Percentiles rank a stretch among this genome's conserved stretches.
Evolutionary conservation across 2,329 filamentous ascomycete genomes (phyloP).

Genomic region (Monilinia polystroma): DNA sequence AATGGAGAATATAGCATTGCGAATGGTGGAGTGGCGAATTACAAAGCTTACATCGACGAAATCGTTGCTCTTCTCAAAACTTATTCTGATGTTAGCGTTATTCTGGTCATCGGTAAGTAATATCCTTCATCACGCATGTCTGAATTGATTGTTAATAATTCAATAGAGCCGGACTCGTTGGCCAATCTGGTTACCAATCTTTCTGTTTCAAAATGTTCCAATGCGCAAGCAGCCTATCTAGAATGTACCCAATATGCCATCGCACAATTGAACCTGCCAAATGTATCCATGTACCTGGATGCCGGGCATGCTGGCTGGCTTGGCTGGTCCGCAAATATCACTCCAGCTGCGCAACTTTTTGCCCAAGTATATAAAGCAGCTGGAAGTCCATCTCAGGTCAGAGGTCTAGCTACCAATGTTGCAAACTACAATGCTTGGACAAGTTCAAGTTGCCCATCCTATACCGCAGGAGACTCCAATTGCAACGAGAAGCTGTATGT

Average conservation of each 20-base stretch:
- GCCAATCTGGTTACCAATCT: conserved; percentile 63
- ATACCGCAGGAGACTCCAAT: conserved; percentile 46
- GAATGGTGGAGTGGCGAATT: conserved; percentile 48
- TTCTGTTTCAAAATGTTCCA: conserved; percentile 53
- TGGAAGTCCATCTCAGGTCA: conserved; percentile 47
- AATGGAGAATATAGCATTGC: conserved; percentile 61
- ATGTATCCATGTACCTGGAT: conserved; percentile 64
- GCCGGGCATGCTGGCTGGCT: conserved; percentile 65
- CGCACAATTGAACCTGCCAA: conserved; percentile 55
- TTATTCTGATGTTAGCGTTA: conserved; percentile 51
- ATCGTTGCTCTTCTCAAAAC: conserved; percentile 53
- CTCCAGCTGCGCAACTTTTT: conserved; percentile 50
- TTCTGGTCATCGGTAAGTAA: conserved; percentile 50
- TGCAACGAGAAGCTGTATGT: conserved; percentile 55
- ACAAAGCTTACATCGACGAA: conserved; percentile 55
- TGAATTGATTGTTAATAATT: neutral
- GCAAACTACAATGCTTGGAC: conserved; percentile 59
- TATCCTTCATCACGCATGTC: neutral
- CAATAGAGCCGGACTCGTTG: conserved; percentile 58
- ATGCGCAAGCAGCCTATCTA: conserved; percentile 54
- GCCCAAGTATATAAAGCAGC: conserved; percentile 49
- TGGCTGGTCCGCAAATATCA: conserved; percentile 60
- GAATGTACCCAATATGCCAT: conserved; percentile 57
- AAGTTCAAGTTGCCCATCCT: conserved; percentile 45
- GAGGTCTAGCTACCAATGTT: conserved; percentile 57